Conservation (phyloP, 208 protist genomes). For the Naegleria gruberi region DNA sequence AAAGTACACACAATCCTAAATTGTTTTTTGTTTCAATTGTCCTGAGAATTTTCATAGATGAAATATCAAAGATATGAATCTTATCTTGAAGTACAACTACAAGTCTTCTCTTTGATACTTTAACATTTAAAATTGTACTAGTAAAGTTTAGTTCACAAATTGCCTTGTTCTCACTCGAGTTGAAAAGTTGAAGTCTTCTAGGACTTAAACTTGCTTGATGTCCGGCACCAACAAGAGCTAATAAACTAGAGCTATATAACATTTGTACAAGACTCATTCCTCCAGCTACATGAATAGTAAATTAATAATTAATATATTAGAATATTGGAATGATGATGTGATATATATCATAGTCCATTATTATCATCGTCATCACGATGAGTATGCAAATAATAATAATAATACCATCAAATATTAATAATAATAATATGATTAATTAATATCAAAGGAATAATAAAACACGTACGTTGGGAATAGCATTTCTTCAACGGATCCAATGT, state of each 20-base stretch:
- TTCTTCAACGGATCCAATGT: not conserved
- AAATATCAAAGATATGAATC: constrained; percentile 46
- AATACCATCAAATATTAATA: not conserved
- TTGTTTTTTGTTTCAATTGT: constrained; percentile 24
- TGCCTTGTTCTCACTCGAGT: constrained; percentile 32
- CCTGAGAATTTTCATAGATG: constrained; percentile 41
- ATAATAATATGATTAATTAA: not conserved
- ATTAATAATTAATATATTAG: not conserved
- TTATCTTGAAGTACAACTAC: constrained; percentile 41
- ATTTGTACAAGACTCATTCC: constrained; percentile 39
- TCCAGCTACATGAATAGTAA: constrained; percentile 14
- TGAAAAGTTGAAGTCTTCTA: constrained; percentile 36
- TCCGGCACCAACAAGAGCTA: constrained; percentile 40
- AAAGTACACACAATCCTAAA: constrained; percentile 1
- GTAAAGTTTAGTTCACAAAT: constrained; percentile 46
- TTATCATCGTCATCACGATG: not conserved
- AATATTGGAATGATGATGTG: not conserved
- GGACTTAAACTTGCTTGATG: constrained; percentile 31
- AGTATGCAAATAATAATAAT: not conserved
- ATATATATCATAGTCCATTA: not conserved
- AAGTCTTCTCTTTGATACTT: constrained; percentile 35
- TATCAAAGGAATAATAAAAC: not conserved
- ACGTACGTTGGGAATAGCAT: constrained; percentile 14
- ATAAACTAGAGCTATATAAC: constrained; percentile 39
- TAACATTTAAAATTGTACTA: constrained; percentile 36